Base-by-base conservation (phyloP, 192 early-diverging fungal species). In the Coemansia reversa region DNA sequence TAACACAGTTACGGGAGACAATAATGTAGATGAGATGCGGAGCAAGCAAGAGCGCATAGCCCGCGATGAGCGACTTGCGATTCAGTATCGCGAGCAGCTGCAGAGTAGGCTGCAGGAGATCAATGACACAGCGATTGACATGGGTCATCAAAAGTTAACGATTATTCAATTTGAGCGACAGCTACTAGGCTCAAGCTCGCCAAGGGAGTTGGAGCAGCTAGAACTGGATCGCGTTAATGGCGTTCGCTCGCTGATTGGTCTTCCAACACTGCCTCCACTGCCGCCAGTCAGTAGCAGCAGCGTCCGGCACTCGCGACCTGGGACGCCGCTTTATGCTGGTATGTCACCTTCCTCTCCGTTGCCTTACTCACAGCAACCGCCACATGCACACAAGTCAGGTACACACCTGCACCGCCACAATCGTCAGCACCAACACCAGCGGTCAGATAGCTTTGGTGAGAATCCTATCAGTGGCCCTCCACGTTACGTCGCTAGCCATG, bases 171-270 rank as follows among this genome's bases (percentile, higher is more conserved):
- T 81, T 66, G 79, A 81, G 65, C 65, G 72, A 11, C 70, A 76
- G 63, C 55, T 76, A 42, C 58, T 81, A 19, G 74, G 70, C 0
- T 70, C 69, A 7, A 69, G 67, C 52, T 81, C 79, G 29, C 68
- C 77, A 4, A 59, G 54, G 20, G 79, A 81, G 29, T 48, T 65
- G 39, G 79, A 81, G 39, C 69, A 69, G 60, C 48, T 76, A 54
- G 79, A 81, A 57, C 64, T 81, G 20, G 79, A 81, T 47, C 79
- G 79, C 54, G 28, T 72, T 25, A 76, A 81, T 42, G 73, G 79
- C 24, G 67, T 81, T n/a, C 63, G 79, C 7, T 55, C 69, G 39
- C 70, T 81, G 49, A 66, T 81, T 30, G 79, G 79, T 7, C 79
- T 81, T 20, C 70, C 79, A 4, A 50, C 67, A 42, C 70, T 76